phyloP scores from a whole-genome alignment of 129 eudicot genomes.

The Oenanthe sinensis region DNA sequence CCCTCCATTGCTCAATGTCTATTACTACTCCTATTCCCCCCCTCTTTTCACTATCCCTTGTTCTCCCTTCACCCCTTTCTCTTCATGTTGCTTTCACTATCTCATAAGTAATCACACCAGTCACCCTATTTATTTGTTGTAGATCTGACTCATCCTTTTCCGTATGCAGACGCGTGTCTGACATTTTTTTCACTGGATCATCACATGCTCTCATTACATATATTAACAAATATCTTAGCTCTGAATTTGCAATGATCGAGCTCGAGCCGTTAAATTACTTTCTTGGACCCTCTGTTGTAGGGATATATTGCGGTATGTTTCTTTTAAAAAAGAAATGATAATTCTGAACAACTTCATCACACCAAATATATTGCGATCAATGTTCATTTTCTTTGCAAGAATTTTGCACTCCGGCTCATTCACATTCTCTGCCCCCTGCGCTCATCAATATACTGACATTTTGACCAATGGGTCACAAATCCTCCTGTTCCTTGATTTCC shows the following conservation, averaged over 20 bases:
- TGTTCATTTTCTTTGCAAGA: not conserved
- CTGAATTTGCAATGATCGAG: not conserved
- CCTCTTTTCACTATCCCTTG: not conserved
- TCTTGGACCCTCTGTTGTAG: not conserved
- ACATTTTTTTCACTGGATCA: not conserved
- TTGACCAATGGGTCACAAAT: not conserved
- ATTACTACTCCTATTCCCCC: not conserved
- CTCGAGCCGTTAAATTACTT: not conserved
- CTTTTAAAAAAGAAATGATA: not conserved
- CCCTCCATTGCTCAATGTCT: not conserved
- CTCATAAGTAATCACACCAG: not conserved
- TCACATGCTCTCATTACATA: not conserved
- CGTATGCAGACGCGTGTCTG: not conserved
- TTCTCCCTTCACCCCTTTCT: not conserved
- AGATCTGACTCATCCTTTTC: conserved; percentile 1
- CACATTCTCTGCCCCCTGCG: not conserved
- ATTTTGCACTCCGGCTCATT: not conserved
- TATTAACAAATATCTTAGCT: not conserved
- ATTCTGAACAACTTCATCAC: not conserved
- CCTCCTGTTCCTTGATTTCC: not conserved
- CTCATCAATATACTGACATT: too few species aligned
- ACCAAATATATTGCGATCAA: not conserved
- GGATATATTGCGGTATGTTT: not conserved
- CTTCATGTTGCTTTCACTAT: not conserved
- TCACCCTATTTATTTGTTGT: not conserved